Evolutionary conservation across 208 protist species (phyloP), one percentile per base, ranked within the genome.

Genomic region (Leishmania tarentolae): DNA sequence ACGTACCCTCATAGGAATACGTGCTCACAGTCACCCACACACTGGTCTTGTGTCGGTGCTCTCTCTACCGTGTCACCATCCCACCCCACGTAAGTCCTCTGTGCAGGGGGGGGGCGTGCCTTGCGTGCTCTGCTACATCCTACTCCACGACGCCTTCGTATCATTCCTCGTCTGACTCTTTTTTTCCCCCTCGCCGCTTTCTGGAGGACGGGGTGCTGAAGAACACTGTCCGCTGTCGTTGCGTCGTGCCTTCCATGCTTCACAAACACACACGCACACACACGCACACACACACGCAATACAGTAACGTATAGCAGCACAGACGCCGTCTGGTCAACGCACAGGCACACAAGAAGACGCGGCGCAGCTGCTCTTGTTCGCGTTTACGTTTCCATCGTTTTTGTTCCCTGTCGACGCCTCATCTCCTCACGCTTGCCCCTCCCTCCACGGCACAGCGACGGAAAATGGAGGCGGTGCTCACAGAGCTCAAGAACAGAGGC

Each of bases 401-500:
- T 7, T 31, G 56, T 31, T 24, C 3, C 56, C 0, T 0, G 24
- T n/a, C 21, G 37, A 1, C 68, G 40, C 68, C 15, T 19, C 42
- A n/a, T 1, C 40, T 4, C 9, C n/a, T 21, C 21, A 21, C 8
- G 13, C 24, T 28, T 35, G 44, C 68, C 17, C 17, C 35, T 76
- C 50, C 31, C 47, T 66, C 37, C 46, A 44, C 15, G 47, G 7
- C 42, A n/a, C 1, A 59, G 57, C 17, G 50, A 28, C 9, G 47
- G 11, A 79, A 57, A 46, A 84, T 86, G 80, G 72, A 83, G 61
- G 75, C 88, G 63, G 80, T 57, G 24, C 19, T 83, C 2, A 88
- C 88, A 21, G 74, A 74, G 2, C 53, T 92, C 5, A 95, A 94
- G 69, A 89, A 91, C 78, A 76, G 87, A 56, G 92, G 90, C 35